Conservation (phyloP, 2,329 filamentous ascomycete species). For the Onygena corvina region DNA sequence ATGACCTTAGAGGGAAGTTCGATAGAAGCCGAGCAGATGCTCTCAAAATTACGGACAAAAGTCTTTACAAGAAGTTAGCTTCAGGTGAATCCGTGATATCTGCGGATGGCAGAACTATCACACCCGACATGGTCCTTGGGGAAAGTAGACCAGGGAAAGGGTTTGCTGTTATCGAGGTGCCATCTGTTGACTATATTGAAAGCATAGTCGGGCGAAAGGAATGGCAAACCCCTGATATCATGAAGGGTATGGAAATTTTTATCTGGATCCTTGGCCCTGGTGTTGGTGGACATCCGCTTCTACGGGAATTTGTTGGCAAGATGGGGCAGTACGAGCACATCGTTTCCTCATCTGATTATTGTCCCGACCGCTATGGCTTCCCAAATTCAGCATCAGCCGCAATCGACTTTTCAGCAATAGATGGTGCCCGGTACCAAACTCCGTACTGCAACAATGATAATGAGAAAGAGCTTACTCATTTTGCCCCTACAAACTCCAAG, state of each 20-base stretch:
- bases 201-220: slow-evolving; percentile 59
- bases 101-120: slow-evolving; percentile 56
- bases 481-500: slow-evolving; percentile 13
- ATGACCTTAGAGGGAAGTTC: slow-evolving; percentile 71
- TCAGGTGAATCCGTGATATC: slow-evolving; percentile 52
- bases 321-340: slow-evolving; percentile 56
- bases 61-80: slow-evolving; percentile 49
- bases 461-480: background rate
- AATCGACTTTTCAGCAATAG: slow-evolving; percentile 58
- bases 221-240: slow-evolving; percentile 53
- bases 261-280: slow-evolving; percentile 71
- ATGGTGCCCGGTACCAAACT: slow-evolving; percentile 59
- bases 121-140: slow-evolving; percentile 75
- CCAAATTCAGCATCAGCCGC: slow-evolving; percentile 54
- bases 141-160: slow-evolving; percentile 55
- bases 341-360: slow-evolving; percentile 61
- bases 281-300: slow-evolving; percentile 48
- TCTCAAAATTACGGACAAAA: slow-evolving; percentile 51
- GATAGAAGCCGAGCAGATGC: slow-evolving; percentile 50
- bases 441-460: slow-evolving; percentile 30
- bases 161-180: slow-evolving; percentile 69
- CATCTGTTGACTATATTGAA: slow-evolving; percentile 57
- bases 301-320: slow-evolving; percentile 58
- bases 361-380: slow-evolving; percentile 62
- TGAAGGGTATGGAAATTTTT: slow-evolving; percentile 54